Evolutionary conservation across 73 alveolate species (phyloP), one percentile per base, ranked within the genome.

Genomic region (Halteria grandinella): DNA sequence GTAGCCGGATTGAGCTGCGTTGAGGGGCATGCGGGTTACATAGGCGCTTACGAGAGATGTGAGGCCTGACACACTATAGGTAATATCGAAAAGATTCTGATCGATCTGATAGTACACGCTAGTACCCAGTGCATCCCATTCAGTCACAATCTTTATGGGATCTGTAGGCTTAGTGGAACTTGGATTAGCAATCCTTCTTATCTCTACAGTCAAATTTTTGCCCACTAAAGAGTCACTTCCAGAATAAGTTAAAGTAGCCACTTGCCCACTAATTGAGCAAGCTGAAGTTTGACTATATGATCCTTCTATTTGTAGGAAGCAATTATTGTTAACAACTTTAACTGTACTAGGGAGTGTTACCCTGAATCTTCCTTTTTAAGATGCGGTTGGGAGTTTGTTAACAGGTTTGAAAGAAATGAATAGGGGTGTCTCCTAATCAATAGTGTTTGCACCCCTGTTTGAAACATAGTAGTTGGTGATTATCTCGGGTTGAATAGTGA

Each of bases 311-410:
- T 52, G 58, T 2, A 84, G 66, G 11, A 75, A 40, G 63, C 91
- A 82, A 0, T 49, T 8, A 0, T 72, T 66, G 5, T 85, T 55
- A n/a, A 23, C 62, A 41, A 71, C 69, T 6, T 64, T 36, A 1
- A 83, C 28, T 29, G 72, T 71, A 50, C 75, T 23, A 47, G 92
- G 92, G 2, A 73, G 21, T 2, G 75, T 43, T 1, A 83, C 20
- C 37, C 70, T 23, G 6, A 74, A 39, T 48, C 75, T 57, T 25
- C 91, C 91, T 18, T 28, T 29, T 3, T 40, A 36, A 0, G 51
- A 18, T 8, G 14, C 12, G 50, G 41, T 82, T 5, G 91, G 91
- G 69, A 82, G 11, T n/a, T 33, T 11, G 48, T 82, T 62, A 5
- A 51, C 76, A 3, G 91, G 43, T 11, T 58, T 72, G 31, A 72